Conservation (phyloP, 768 basidiomycete genomes). For the Inosperma sp. region DNA sequence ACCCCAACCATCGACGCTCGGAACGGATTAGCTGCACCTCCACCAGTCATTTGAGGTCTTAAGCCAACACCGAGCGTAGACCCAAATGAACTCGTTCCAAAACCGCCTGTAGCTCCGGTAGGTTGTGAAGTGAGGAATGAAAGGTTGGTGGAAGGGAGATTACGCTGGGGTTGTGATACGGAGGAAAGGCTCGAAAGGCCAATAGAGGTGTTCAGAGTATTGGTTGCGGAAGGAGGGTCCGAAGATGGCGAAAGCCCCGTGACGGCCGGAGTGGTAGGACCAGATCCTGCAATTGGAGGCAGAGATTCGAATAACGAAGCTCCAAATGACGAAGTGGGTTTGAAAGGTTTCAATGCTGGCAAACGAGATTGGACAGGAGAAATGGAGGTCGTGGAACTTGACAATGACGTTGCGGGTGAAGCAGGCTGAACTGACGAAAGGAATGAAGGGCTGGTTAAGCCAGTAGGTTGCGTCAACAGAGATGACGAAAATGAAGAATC, state of each 20-base stretch:
- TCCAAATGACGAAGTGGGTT: slow-evolving; percentile 77
- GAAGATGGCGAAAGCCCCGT: slow-evolving; percentile 17
- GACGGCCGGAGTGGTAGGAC: slow-evolving; percentile 43
- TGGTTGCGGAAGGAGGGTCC: slow-evolving; percentile 9
- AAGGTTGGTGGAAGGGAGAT: slow-evolving; percentile 7
- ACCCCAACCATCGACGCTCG: slow-evolving; percentile 51
- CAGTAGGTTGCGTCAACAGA: slow-evolving; percentile 50
- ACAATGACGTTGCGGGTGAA: slow-evolving; percentile 15
- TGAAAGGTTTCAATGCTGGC: slow-evolving; percentile 72
- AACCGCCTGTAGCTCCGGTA: slow-evolving; percentile 40
- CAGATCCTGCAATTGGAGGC: slow-evolving; percentile 66
- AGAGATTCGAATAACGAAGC: slow-evolving; percentile 67
- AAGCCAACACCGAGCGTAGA: slow-evolving; percentile 47
- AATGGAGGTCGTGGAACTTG: slow-evolving; percentile 23
- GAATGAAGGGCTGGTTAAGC: slow-evolving; percentile 19
- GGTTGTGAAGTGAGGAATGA: slow-evolving; percentile 36
- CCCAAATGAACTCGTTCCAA: slow-evolving; percentile 30
- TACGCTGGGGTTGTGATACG: slow-evolving; percentile 10
- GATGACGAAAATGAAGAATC: slow-evolving; percentile 45
- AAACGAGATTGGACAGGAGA: slow-evolving; percentile 44
- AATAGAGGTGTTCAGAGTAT: slow-evolving; percentile 9
- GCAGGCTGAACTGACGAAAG: slow-evolving; percentile 10
- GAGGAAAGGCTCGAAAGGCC: slow-evolving; percentile 11
- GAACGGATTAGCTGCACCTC: slow-evolving; percentile 60
- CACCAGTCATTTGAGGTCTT: slow-evolving; percentile 62